A percentile compares a stretch with the other conserved stretches of the same genome.
These are phyloP conservation scores for Schizochytrium sp. DNA, from an alignment of 108 stramenopile genomes.

Conservation along the genomic window DNA sequence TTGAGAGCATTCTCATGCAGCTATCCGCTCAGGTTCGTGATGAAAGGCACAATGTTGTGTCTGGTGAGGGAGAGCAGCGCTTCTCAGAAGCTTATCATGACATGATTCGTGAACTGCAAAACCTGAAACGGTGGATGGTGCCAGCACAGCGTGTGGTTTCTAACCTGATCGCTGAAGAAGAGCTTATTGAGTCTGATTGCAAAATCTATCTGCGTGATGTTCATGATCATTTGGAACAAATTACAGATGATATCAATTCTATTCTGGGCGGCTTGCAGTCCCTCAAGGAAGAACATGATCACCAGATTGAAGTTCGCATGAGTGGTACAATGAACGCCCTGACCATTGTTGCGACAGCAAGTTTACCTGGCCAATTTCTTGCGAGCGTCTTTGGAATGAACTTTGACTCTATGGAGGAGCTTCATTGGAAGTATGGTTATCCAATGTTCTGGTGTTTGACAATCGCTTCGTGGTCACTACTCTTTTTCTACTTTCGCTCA, in stretches of 20 bases:
- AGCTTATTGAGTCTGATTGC: constrained; percentile 65
- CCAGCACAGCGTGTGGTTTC: constrained; percentile 66
- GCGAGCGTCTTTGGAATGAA: constrained; percentile 71
- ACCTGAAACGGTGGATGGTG: constrained; percentile 65
- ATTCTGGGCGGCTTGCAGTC: constrained; percentile 57
- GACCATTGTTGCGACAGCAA: constrained; percentile 66
- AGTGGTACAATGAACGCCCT: constrained; percentile 70
- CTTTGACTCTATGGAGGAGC: constrained; percentile 69
- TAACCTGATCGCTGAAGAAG: constrained; percentile 70
- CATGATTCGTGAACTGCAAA: constrained; percentile 61
- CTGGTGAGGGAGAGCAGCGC: constrained; percentile 51
- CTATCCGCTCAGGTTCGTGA: constrained; percentile 59
- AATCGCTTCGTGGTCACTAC: not conserved
- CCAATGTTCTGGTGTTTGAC: constrained; percentile 68
- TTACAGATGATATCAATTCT: constrained; percentile 64
- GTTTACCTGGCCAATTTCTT: constrained; percentile 70
- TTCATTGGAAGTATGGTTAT: constrained; percentile 66
- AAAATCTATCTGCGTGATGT: constrained; percentile 70
- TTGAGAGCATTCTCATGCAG: constrained; percentile 56
- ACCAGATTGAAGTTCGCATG: constrained; percentile 65
- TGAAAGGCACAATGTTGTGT: constrained; percentile 33
- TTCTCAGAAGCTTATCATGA: constrained; percentile 62
- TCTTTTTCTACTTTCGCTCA: constrained; percentile 19
- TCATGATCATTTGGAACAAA: constrained; percentile 69
- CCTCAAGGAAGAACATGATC: constrained; percentile 65